These are phyloP conservation scores for Ceratopteris richardii DNA, from an alignment of 75 land plant genomes.

Conservation along the genomic window DNA sequence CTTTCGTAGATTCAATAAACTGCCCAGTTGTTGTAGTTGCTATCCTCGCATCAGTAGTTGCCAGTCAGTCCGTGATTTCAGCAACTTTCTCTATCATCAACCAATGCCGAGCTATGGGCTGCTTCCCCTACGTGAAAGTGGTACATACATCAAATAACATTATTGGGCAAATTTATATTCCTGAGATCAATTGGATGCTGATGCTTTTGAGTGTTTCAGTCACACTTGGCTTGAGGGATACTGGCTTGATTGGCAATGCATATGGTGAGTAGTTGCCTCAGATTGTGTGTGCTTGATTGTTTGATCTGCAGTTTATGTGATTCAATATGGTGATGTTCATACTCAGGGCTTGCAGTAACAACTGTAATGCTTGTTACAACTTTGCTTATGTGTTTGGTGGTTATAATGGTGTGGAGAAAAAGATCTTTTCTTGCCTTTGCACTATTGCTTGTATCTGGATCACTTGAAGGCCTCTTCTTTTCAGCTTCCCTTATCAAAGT, in stretches of 20 bases:
- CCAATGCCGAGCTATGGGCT: conserved; percentile 53
- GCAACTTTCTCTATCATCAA: conserved; percentile 61
- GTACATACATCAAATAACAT: conserved; percentile 59
- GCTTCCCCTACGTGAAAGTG: conserved; percentile 67
- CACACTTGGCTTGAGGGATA: conserved; percentile 36
- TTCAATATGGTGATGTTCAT: no score
- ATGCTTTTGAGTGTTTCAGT: conserved; percentile 49
- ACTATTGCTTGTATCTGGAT: conserved; percentile 49
- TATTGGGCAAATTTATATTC: conserved; percentile 71
- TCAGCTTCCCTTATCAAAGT: conserved; percentile 36
- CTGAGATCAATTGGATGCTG: conserved; percentile 59
- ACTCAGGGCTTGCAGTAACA: conserved; percentile 63
- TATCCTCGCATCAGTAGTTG: conserved; percentile 53
- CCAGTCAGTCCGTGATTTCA: conserved; percentile 82
- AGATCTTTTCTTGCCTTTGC: conserved; percentile 35
- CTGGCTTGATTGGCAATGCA: conserved; percentile 54
- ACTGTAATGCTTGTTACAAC: conserved; percentile 82
- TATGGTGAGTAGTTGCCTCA: conserved; percentile 40
- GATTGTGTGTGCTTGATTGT: no score
- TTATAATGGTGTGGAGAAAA: conserved; percentile 52
- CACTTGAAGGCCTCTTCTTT: conserved; percentile 28
- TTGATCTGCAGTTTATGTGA: background rate
- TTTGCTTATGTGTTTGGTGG: conserved; percentile 64
- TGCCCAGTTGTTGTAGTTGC: conserved; percentile 81
- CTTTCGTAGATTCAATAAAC: conserved; percentile 34